These are phyloP conservation scores for Dothiorella sarmentorum DNA, from an alignment of 2,329 filamentous ascomycete genomes.

Conservation along the genomic window DNA sequence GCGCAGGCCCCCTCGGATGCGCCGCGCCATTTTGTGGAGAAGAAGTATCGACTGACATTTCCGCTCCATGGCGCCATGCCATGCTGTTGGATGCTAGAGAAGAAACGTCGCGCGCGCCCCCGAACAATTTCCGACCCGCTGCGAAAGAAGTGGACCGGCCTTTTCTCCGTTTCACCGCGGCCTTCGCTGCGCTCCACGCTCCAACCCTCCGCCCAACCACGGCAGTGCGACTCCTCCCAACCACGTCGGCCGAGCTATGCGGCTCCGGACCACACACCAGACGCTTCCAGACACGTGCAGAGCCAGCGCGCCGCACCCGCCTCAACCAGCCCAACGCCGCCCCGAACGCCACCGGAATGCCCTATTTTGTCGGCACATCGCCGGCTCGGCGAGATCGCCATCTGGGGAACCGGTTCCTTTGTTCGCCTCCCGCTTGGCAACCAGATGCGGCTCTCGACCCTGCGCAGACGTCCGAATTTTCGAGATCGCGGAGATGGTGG, in stretches of 20 bases:
- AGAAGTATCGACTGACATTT: constrained; percentile 14
- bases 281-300: constrained; percentile 6
- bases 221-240: constrained; percentile 11
- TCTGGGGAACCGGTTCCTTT: constrained; percentile 17
- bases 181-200: constrained; percentile 8
- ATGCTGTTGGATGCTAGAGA: no score
- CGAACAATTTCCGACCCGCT: constrained; percentile 9
- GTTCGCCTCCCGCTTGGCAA: constrained; percentile 9
- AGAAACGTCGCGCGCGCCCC: background rate
- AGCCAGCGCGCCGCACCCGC: background rate
- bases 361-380: constrained; percentile 8
- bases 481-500: background rate
- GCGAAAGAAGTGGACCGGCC: background rate
- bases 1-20: constrained; percentile 3
- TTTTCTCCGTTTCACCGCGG: constrained; percentile 14
- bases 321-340: background rate
- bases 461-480: constrained; percentile 11
- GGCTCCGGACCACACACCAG: background rate
- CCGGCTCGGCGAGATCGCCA: constrained; percentile 5
- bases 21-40: constrained; percentile 14
- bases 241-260: background rate
- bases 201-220: background rate
- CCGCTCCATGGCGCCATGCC: constrained; percentile 15
- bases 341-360: background rate
- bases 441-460: constrained; percentile 12